Conservation (phyloP, 2,329 filamentous ascomycete species). For the Ophiocordyceps camponoti-saundersi region DNA sequence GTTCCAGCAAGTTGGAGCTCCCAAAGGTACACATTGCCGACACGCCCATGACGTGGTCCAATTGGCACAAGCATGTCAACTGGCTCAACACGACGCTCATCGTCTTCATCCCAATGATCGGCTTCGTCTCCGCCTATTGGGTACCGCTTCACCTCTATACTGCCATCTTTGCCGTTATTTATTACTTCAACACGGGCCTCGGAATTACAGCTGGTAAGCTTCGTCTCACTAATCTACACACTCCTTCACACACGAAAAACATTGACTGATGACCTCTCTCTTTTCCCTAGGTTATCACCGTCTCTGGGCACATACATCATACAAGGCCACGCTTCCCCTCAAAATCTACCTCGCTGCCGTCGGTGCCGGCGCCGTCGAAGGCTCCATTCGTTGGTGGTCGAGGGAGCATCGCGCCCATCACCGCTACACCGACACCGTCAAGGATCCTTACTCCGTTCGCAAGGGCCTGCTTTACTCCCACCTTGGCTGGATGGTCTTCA, state of each 20-base stretch:
- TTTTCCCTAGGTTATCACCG: slow-evolving; percentile 31
- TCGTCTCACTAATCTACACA: neutral
- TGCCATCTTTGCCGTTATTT: slow-evolving; percentile 52
- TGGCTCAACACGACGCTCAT: slow-evolving; percentile 82
- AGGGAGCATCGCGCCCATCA: slow-evolving; percentile 77
- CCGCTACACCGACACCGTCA: slow-evolving; percentile 82
- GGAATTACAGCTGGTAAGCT: slow-evolving; percentile 59
- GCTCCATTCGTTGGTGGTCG: slow-evolving; percentile 80
- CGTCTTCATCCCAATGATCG: slow-evolving; percentile 56
- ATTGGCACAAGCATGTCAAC: slow-evolving; percentile 88
- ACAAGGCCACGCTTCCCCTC: slow-evolving; percentile 59
- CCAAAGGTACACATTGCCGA: slow-evolving; percentile 80
- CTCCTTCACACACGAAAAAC: too few species aligned
- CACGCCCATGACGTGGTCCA: slow-evolving; percentile 58
- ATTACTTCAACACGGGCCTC: slow-evolving; percentile 73
- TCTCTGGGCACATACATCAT: slow-evolving; percentile 75
- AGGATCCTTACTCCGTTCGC: slow-evolving; percentile 80
- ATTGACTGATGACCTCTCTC: neutral
- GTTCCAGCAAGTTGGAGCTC: slow-evolving; percentile 26
- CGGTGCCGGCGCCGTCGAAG: slow-evolving; percentile 69
- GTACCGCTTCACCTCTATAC: slow-evolving; percentile 59
- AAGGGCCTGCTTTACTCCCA: slow-evolving; percentile 69
- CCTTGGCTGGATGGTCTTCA: slow-evolving; percentile 84
- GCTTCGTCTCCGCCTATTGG: slow-evolving; percentile 61
- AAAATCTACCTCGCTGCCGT: slow-evolving; percentile 70